phyloP scores from a whole-genome alignment of 176 grass and related monocot genomes.

The Avena insularis region DNA sequence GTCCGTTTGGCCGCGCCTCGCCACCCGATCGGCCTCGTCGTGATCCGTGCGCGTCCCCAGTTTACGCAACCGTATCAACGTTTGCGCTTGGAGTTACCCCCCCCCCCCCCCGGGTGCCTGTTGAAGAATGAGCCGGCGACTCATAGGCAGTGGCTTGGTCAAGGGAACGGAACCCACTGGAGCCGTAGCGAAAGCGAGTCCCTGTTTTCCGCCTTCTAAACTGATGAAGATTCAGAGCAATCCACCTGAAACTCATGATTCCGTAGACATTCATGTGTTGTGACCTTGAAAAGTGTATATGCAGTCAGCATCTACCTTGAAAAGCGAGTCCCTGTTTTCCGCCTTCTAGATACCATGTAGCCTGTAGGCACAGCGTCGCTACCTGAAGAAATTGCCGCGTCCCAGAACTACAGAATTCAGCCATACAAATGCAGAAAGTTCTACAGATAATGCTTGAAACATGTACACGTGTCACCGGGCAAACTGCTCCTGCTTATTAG shows the following conservation, averaged over 20 bases:
- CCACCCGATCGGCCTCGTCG: slow-evolving; percentile 25
- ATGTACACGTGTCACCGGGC: background rate
- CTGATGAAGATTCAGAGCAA: background rate
- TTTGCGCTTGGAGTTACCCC: background rate
- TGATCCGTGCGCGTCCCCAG: background rate
- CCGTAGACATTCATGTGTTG: background rate
- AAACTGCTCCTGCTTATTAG: slow-evolving; percentile 21
- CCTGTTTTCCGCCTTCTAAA: background rate
- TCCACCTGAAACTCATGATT: background rate
- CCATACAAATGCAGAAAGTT: background rate
- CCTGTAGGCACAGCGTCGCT: background rate
- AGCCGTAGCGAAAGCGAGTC: too few relatives aligned
- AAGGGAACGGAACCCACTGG: too few relatives aligned
- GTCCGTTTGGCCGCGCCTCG: background rate
- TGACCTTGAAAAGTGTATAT: background rate
- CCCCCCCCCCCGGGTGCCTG: too few relatives aligned
- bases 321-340: too few relatives aligned
- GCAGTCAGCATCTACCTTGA: too few relatives aligned
- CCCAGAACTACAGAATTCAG: background rate
- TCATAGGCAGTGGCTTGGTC: too few relatives aligned
- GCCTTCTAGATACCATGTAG: too few relatives aligned
- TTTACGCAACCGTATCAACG: background rate
- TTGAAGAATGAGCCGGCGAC: too few relatives aligned
- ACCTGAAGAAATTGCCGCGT: background rate
- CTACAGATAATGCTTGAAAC: background rate